These are phyloP conservation scores for Cordyceps pruinosa DNA, from an alignment of 2,329 filamentous ascomycete species.

Conservation along the genomic window DNA sequence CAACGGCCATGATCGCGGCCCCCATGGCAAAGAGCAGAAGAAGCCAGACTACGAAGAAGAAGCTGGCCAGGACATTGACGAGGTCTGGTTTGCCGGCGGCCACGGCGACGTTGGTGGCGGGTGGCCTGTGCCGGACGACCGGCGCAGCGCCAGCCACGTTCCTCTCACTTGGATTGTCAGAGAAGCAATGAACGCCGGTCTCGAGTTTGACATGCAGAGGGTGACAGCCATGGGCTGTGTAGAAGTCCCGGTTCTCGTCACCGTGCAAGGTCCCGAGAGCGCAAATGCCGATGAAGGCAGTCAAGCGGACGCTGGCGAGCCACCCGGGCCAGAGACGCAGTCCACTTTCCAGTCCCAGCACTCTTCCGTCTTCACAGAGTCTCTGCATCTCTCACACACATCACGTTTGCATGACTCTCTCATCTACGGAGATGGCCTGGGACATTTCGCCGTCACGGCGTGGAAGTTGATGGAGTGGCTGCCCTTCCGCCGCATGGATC, in stretches of 20 bases:
- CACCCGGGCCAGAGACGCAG: background rate
- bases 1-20: background rate
- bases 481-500: slow-evolving; percentile 74
- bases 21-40: slow-evolving; percentile 14
- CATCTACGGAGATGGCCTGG: slow-evolving; percentile 53
- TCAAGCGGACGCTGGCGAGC: background rate
- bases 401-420: slow-evolving; percentile 65
- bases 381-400: slow-evolving; percentile 37
- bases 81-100: slow-evolving; percentile 74
- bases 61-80: slow-evolving; percentile 63
- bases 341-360: slow-evolving; percentile 6
- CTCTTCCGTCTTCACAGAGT: slow-evolving; percentile 39
- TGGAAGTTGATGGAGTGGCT: slow-evolving; percentile 80
- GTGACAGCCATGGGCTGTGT: slow-evolving; percentile 59
- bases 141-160: slow-evolving; percentile 60
- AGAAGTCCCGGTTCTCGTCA: slow-evolving; percentile 20
- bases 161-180: slow-evolving; percentile 65
- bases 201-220: slow-evolving; percentile 63
- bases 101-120: slow-evolving; percentile 76
- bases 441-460: slow-evolving; percentile 47
- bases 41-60: slow-evolving; percentile 21
- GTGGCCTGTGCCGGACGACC: slow-evolving; percentile 52
- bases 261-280: background rate
- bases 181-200: slow-evolving; percentile 53
- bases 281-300: background rate